Base-by-base conservation (phyloP, 1,139 yeast genomes). In the Yamadazyma epiphylla region DNA sequence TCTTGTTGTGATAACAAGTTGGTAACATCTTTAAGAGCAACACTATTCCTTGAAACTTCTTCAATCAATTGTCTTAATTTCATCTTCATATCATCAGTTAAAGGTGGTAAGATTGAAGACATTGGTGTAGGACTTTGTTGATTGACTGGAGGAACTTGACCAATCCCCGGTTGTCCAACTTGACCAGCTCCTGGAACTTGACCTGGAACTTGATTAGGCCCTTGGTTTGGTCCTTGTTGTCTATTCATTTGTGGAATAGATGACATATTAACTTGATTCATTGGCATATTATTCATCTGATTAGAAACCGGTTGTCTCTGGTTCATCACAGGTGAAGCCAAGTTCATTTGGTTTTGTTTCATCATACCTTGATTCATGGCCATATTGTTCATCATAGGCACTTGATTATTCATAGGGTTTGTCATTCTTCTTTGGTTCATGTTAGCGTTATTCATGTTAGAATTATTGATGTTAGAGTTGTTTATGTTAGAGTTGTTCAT, bases 41-140 rank as follows among this genome's bases (percentile, higher is more conserved):
- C 74, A 19, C 83, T 84, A 34, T 80, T 76, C 21, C 74, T 64
- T 1, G 82, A 65, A 1, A 83, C 88, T 38, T 84, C 94, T 26
- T 77, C 80, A 37, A 80, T 70, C 28, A 87, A 68, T 37, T 70
- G 74, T 37, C 79, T 71, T 39, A 86, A 67, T 33, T 74, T 74
- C 42, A 53, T 23, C 36, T 62, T 66, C 58, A 65, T 58, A 24
- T 67, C 74, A 19, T 67, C 71, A 2, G 70, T 65, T 31, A 68
- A 49, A 3, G 60, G 63, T 6, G 74, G 74, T 29, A 65, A 41
- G 10, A 53, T 38, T 10, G 54, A 43, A 5, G 49, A 41, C 13
- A 48, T 33, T 4, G 30, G n/a, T 12, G 13, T 16, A 4, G 20
- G 21, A 25, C 17, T 26, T 9, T 20, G 22, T 14, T 24, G 20